Evolutionary conservation across 768 basidiomycete species (phyloP), one percentile per base, ranked within the genome.

Genomic region (Mycena amicta): DNA sequence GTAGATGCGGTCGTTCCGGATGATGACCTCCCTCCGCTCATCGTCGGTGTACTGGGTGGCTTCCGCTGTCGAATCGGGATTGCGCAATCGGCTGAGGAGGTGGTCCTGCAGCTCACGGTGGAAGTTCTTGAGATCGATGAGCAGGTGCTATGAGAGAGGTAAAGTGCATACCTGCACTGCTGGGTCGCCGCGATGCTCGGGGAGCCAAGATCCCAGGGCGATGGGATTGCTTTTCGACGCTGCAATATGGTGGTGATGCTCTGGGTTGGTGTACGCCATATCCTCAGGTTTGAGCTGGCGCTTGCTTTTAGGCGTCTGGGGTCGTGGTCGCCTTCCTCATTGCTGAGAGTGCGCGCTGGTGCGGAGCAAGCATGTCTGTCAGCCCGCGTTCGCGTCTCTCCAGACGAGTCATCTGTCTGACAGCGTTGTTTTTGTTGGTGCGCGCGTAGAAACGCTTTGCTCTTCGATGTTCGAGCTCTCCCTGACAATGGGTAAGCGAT

Each of bases 401-500:
- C 0, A 53, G 28, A 0, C 15, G 58, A 0, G 70, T 66, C 27
- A 77, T 76, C 11, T 71, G 69, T 0, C 31, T 25, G 0, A 54
- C 60, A 20, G 59, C 55, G 0, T 60, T 33, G 30, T 66, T 71
- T 49, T 75, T 74, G 47, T 72, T 75, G 0, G 71, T 74, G 0
- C 66, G 53, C 3, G 50, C 59, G 23, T 56, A 60, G 12, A 56
- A 56, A 0, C 33, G 50, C 26, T 60, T 60, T 1, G 72, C 67
- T 0, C 55, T 56, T 0, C 62, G 60, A 43, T 79, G 78, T 54
- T 78, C 71, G 0, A 70, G 66, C 52, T 80, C 75, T 0, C 73
- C 72, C 75, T 77, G 20, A 23, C 15, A 13, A 1, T 15, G 18
- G 22, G 1, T 37, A 5, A 23, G 20, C 12, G 16, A 13, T 1